phyloP scores from a whole-genome alignment of 1,284 basidiomycete genomes.

The Rhizopogon parksii region DNA sequence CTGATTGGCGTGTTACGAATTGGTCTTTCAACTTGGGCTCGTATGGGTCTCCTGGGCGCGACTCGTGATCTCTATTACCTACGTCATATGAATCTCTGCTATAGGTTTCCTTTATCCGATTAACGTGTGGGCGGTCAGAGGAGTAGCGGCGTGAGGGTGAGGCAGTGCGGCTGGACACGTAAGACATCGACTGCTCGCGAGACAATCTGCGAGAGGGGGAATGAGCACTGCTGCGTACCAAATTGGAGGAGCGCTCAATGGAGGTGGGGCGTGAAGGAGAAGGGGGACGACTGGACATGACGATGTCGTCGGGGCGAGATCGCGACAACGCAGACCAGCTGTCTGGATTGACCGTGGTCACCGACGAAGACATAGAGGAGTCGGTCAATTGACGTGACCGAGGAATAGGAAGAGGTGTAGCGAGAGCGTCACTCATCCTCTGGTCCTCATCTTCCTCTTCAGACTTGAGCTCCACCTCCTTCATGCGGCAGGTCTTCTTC shows the following conservation, averaged over 20 bases:
- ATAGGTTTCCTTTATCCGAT: conserved; percentile 19
- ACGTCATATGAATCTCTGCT: conserved; percentile 17
- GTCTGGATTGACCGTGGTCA: conserved; percentile 16
- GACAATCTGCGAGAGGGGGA: background rate
- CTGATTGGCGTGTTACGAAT: conserved; percentile 9
- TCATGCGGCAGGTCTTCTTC: conserved; percentile 19
- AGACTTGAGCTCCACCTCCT: conserved; percentile 14
- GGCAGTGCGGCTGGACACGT: conserved; percentile 23
- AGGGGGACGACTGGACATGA: conserved; percentile 24
- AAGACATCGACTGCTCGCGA: background rate
- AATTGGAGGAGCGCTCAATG: conserved; percentile 13
- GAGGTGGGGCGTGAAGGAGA: conserved; percentile 22
- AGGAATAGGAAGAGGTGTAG: conserved; percentile 26
- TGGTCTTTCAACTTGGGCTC: conserved; percentile 23
- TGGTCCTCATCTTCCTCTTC: conserved; percentile 23
- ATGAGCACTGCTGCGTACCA: background rate
- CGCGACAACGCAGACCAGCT: conserved; percentile 20
- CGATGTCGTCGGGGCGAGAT: conserved; percentile 24
- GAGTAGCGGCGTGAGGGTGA: conserved; percentile 22
- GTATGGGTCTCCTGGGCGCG: conserved; percentile 17
- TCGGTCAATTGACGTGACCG: conserved; percentile 24
- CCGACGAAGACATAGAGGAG: conserved; percentile 24
- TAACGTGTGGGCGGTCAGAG: conserved; percentile 15
- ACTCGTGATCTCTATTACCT: conserved; percentile 16
- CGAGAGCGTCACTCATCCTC: conserved; percentile 21